Percentiles rank a stretch among this genome's conserved stretches.
These are phyloP conservation scores for Cladophialophora exuberans DNA, from an alignment of 2,329 filamentous ascomycete genomes.

Conservation along the genomic window DNA sequence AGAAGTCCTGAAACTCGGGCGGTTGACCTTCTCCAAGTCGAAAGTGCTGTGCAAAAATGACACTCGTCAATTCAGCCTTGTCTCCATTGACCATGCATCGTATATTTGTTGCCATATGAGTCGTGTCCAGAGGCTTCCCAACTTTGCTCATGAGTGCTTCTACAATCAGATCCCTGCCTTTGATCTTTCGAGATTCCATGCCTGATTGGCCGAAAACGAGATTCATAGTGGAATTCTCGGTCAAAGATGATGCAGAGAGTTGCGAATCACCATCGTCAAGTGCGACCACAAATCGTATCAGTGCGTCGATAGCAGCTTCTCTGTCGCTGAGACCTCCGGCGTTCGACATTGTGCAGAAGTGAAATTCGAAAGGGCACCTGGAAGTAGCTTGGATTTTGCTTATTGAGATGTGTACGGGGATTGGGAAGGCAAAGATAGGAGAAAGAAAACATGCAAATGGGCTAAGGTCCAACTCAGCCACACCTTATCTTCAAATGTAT, in stretches of 20 bases:
- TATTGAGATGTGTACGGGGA: too few relatives aligned
- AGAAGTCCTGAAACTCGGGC: conserved; percentile 19
- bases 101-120: conserved; percentile 18
- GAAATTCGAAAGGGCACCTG: not conserved
- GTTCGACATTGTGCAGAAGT: conserved; percentile 16
- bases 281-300: conserved; percentile 21
- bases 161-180: conserved; percentile 14
- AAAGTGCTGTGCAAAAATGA: conserved; percentile 20
- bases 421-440: too few relatives aligned
- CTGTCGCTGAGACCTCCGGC: conserved; percentile 21
- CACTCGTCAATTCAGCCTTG: conserved; percentile 14
- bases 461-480: too few relatives aligned
- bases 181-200: not conserved
- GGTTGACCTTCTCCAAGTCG: conserved; percentile 13
- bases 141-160: conserved; percentile 15
- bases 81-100: conserved; percentile 20
- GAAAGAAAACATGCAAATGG: too few relatives aligned
- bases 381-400: too few relatives aligned
- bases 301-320: conserved; percentile 22
- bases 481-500: too few relatives aligned
- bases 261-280: conserved; percentile 19
- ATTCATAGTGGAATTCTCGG: conserved; percentile 15
- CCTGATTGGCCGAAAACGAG: conserved; percentile 10
- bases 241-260: conserved; percentile 19
- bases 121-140: conserved; percentile 20